Evolutionary conservation across 2,329 filamentous ascomycete species (phyloP), one percentile per base, ranked within the genome.

Genomic region (Neonectria punicea): DNA sequence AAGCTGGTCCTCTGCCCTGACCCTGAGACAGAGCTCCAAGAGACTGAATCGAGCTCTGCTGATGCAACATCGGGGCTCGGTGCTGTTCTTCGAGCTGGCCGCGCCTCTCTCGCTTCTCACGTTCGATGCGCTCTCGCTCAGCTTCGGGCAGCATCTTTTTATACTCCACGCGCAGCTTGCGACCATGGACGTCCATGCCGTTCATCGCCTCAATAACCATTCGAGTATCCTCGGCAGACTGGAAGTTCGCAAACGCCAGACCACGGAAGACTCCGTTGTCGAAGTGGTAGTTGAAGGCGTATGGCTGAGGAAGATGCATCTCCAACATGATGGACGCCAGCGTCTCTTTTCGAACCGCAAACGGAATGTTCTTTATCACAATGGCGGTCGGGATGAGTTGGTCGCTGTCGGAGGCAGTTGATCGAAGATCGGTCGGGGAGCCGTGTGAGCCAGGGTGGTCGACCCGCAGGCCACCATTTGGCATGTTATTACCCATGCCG

Each of bases 211-310:
- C 92, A 67, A 99, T 99, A 54, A 98, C 96, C 54, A 91, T 87
- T 13, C 93, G 92, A 0, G 96, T 99, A 80, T 99, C 96, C 70
- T 98, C 93, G 1, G 96, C 90, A 16, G 93, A 97, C 39, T 96
- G 97, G 79, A 98, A 99, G 81, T 99, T 99, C 77, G 96, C 96
- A 82, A 99, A 99, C 2, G 96, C 96, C 56, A 99, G 85, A 7
- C 96, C 96, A 63, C 96, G 87, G 83, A 99, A 99, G 30, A 99
- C 94, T 30, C 96, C 96, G 74, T 97, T 97, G 78, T 99, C 96
- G 77, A 99, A 99, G 80, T 99, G 96, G 76, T 99, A 98, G 84
- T 99, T 99, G 86, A 99, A 99, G 13, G 96, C 96, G 77, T 99
- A 99, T 0, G 96, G 96, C 71, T 98, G 89, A 1, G 96, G 96